Evolutionary conservation across 176 grass and related monocot genomes (phyloP).

Genomic region (Thalia dealbata): DNA sequence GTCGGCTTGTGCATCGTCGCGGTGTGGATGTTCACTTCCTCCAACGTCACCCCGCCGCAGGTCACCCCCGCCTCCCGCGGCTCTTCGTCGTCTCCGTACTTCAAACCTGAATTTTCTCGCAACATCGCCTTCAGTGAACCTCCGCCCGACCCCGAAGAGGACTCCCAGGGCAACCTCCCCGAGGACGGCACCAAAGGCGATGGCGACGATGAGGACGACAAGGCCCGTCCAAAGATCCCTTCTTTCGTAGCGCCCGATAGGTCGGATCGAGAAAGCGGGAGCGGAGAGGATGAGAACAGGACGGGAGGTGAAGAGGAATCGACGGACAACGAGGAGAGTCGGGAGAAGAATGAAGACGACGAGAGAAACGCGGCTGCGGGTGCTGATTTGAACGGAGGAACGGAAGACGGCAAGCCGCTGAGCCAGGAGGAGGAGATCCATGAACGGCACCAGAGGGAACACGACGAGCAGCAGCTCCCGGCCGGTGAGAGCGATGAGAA

Average conservation of each 20-base stretch:
- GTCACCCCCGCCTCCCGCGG: conserved; percentile 13
- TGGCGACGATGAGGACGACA: conserved; percentile 24
- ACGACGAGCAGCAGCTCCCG: conserved; percentile 34
- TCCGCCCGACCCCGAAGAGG: conserved; percentile 6
- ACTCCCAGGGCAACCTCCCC: background rate
- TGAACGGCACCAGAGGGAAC: conserved; percentile 40
- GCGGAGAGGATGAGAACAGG: background rate
- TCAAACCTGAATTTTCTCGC: conserved; percentile 3
- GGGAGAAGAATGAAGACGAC: conserved; percentile 29
- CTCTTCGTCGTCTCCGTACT: conserved; percentile 28
- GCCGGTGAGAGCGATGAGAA: background rate
- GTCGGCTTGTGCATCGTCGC: conserved; percentile 66
- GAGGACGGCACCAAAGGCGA: background rate
- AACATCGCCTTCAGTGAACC: conserved; percentile 4
- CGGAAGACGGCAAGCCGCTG: conserved; percentile 59
- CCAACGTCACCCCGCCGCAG: conserved; percentile 25
- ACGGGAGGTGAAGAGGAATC: conserved; percentile 3
- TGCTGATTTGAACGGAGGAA: conserved; percentile 44
- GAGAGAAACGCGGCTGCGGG: conserved; percentile 27
- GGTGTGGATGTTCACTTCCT: conserved; percentile 58
- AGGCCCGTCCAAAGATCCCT: background rate
- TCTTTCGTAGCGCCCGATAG: conserved; percentile 6
- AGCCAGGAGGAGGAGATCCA: conserved; percentile 32
- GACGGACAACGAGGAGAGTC: conserved; percentile 11
- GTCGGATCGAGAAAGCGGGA: conserved; percentile 1